Conservation (phyloP, 257 asterid species). For the Verbena officinalis region DNA sequence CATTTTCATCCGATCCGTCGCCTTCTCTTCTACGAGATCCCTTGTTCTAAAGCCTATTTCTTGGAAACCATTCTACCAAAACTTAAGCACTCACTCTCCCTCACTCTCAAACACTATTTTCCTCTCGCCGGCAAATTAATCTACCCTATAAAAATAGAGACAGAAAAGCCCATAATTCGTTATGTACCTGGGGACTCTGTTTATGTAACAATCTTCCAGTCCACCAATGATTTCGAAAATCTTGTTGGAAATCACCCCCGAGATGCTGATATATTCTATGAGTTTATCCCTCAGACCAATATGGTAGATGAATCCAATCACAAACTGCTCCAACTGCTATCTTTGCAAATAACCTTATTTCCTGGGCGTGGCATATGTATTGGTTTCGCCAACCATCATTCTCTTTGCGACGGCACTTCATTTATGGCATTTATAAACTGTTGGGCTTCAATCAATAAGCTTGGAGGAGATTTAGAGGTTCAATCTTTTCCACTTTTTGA, state of each 20-base stretch:
- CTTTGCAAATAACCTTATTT: not conserved
- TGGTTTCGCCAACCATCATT: not conserved
- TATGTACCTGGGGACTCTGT: not conserved
- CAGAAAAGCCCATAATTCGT: not conserved
- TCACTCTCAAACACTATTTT: not conserved
- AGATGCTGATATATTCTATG: not conserved
- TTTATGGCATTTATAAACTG: not conserved
- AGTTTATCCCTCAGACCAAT: not conserved
- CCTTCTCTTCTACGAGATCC: conserved; percentile 29
- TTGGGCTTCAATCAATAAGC: not conserved
- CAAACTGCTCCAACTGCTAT: not conserved
- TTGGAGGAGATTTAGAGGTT: not conserved
- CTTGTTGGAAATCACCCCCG: not conserved
- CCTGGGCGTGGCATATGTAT: not conserved
- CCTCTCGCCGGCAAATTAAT: not conserved
- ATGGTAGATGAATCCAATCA: not conserved
- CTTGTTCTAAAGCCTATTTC: conserved; percentile 29
- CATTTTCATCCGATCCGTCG: not conserved
- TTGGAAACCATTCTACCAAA: conserved; percentile 30
- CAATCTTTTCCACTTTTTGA: not conserved
- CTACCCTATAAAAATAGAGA: not conserved
- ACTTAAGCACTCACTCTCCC: conserved; percentile 23
- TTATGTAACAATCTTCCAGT: too few species aligned
- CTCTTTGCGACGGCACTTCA: not conserved
- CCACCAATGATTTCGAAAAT: not conserved